Evolutionary conservation across 208 protist genomes (phyloP).

Genomic region (Leishmania gerbilli): DNA sequence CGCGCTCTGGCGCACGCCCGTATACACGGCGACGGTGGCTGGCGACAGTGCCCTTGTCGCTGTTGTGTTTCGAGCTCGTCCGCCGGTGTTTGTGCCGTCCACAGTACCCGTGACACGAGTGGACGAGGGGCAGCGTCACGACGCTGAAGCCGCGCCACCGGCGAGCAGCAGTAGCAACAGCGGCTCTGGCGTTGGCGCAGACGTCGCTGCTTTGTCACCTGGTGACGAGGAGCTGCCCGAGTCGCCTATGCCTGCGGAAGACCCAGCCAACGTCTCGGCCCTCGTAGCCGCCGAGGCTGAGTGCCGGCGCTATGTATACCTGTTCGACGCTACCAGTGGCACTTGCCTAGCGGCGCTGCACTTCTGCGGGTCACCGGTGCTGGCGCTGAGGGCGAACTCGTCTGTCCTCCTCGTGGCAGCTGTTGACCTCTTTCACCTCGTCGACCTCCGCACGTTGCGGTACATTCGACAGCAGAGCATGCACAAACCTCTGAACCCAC

Average conservation of each 20-base stretch:
- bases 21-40: constrained; percentile 47
- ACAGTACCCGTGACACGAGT: background rate
- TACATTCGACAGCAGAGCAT: constrained; percentile 61
- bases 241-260: background rate
- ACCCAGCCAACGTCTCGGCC: background rate
- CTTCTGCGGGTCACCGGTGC: constrained; percentile 56
- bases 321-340: constrained; percentile 51
- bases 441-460: constrained; percentile 58
- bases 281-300: constrained; percentile 20
- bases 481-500: constrained; percentile 45
- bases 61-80: constrained; percentile 45
- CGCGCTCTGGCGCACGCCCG: constrained; percentile 38
- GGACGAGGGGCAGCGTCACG: background rate
- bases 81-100: constrained; percentile 14
- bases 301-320: constrained; percentile 36
- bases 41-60: constrained; percentile 61
- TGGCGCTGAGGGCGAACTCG: constrained; percentile 46
- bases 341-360: constrained; percentile 53
- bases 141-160: background rate
- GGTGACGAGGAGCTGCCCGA: constrained; percentile 1
- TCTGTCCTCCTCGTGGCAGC: constrained; percentile 45
- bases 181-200: background rate
- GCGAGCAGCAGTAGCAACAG: background rate
- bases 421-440: constrained; percentile 58
- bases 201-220: background rate